Conservation (phyloP, 768 basidiomycete genomes). For the Pisolithus microcarpus region DNA sequence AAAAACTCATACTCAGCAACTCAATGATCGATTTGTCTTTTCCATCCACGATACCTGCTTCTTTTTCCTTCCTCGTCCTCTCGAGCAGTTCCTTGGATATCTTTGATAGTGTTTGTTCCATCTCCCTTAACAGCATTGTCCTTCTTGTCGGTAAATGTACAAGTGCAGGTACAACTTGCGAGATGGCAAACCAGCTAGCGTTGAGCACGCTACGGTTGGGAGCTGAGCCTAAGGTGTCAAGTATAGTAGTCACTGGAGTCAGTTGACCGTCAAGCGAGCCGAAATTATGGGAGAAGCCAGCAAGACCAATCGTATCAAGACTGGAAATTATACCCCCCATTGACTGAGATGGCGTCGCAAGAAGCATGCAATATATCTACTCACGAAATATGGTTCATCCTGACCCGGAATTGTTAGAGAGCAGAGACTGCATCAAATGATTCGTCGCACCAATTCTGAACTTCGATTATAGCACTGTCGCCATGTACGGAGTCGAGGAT, state of each 20-base stretch:
- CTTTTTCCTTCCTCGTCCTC: slow-evolving; percentile 29
- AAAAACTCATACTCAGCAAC: slow-evolving; percentile 12
- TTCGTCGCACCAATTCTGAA: slow-evolving; percentile 36
- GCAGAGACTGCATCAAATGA: neutral
- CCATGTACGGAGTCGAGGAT: slow-evolving; percentile 15
- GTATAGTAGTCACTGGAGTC: slow-evolving; percentile 17
- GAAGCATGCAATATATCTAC: slow-evolving; percentile 2
- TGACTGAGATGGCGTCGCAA: neutral
- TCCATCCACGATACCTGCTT: slow-evolving; percentile 12
- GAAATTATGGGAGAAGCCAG: slow-evolving; percentile 41
- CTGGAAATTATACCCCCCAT: slow-evolving; percentile 10
- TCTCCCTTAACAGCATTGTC: slow-evolving; percentile 13
- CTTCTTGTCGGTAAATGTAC: slow-evolving; percentile 26
- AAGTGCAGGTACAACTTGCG: slow-evolving; percentile 24
- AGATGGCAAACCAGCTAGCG: slow-evolving; percentile 19
- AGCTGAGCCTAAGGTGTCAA: slow-evolving; percentile 19
- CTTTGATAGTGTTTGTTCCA: slow-evolving; percentile 27
- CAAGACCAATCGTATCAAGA: slow-evolving; percentile 39
- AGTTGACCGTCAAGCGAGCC: slow-evolving; percentile 32
- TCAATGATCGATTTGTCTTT: slow-evolving; percentile 23
- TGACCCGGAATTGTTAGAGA: slow-evolving; percentile 1
- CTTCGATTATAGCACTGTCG: slow-evolving; percentile 35
- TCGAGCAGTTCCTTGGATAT: slow-evolving; percentile 35
- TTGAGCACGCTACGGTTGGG: slow-evolving; percentile 7
- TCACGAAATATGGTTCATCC: slow-evolving; percentile 43